These are phyloP conservation scores for Epithele typhae DNA, from an alignment of 768 basidiomycete species.

Conservation along the genomic window DNA sequence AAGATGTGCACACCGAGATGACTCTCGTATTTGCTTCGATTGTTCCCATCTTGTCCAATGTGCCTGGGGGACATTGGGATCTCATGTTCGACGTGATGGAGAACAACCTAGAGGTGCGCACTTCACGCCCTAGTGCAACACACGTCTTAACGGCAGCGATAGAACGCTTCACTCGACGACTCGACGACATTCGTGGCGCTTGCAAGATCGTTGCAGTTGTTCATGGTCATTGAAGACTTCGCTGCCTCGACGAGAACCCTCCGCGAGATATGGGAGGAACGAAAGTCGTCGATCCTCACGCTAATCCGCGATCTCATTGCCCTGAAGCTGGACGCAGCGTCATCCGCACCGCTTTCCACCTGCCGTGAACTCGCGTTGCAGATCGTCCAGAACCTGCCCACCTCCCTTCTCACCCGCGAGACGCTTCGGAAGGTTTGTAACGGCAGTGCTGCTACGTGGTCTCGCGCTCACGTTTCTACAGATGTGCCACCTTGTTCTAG, in stretches of 20 bases:
- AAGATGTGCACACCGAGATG: conserved; percentile 77
- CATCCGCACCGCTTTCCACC: conserved; percentile 55
- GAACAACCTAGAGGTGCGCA: conserved; percentile 76
- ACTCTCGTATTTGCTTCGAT: conserved; percentile 69
- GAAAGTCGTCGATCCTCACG: conserved; percentile 46
- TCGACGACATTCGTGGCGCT: conserved; percentile 54
- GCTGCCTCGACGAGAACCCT: conserved; percentile 69
- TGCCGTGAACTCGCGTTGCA: conserved; percentile 68
- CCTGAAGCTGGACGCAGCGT: conserved; percentile 29
- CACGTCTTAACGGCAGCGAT: neutral
- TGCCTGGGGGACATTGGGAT: conserved; percentile 89
- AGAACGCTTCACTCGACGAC: conserved; percentile 63
- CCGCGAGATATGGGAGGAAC: conserved; percentile 61
- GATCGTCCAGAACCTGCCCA: conserved; percentile 63
- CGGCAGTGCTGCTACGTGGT: no score
- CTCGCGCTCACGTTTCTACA: no score
- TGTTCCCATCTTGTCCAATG: conserved; percentile 83
- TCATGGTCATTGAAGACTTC: conserved; percentile 68
- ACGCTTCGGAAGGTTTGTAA: conserved; percentile 63
- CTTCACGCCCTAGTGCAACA: no score
- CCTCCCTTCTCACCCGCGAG: conserved; percentile 54
- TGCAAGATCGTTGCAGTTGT: conserved; percentile 64
- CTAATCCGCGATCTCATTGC: conserved; percentile 60
- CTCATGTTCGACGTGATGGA: conserved; percentile 87
- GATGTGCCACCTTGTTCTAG: conserved; percentile 77